A percentile compares a stretch with the other conserved stretches of the same genome.
These are phyloP conservation scores for Stereocaulon alpinum DNA, from an alignment of 495 filamentous ascomycete genomes.

Conservation along the genomic window DNA sequence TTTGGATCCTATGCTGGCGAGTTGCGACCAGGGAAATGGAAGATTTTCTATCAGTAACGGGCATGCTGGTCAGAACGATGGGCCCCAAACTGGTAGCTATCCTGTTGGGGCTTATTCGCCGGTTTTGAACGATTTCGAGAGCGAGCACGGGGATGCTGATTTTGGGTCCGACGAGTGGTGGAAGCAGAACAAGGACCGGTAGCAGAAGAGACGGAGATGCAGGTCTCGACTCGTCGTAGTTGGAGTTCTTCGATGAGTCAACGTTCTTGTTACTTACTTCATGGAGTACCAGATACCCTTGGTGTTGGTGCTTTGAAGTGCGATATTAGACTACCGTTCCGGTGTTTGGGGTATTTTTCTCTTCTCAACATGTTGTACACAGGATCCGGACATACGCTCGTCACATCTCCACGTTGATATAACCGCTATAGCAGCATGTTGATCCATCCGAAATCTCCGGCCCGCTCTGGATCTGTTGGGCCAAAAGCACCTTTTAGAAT, in stretches of 20 bases:
- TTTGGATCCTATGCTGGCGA: constrained; percentile 34
- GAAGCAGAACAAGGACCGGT: constrained; percentile 9
- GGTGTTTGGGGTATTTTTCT: too few species aligned
- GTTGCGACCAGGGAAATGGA: constrained; percentile 12
- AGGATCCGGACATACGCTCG: too few species aligned
- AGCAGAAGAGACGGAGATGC: background rate
- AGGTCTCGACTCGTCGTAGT: background rate
- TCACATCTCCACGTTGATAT: too few species aligned
- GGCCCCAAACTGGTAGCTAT: background rate
- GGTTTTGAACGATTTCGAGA: constrained; percentile 11
- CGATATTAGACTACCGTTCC: too few species aligned
- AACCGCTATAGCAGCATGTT: too few species aligned
- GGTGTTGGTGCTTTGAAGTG: too few species aligned
- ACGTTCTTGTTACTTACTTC: background rate
- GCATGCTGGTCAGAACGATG: background rate
- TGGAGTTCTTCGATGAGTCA: background rate
- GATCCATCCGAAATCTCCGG: too few species aligned
- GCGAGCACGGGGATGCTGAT: constrained; percentile 10
- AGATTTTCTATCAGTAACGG: constrained; percentile 6
- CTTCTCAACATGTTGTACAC: too few species aligned
- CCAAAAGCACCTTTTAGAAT: too few species aligned
- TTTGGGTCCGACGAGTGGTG: constrained; percentile 17
- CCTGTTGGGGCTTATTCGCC: constrained; percentile 8
- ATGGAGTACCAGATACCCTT: background rate
- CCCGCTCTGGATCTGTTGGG: too few species aligned